Evolutionary conservation across 257 asterid species (phyloP).

Genomic region (Gynochthodes officinalis): DNA sequence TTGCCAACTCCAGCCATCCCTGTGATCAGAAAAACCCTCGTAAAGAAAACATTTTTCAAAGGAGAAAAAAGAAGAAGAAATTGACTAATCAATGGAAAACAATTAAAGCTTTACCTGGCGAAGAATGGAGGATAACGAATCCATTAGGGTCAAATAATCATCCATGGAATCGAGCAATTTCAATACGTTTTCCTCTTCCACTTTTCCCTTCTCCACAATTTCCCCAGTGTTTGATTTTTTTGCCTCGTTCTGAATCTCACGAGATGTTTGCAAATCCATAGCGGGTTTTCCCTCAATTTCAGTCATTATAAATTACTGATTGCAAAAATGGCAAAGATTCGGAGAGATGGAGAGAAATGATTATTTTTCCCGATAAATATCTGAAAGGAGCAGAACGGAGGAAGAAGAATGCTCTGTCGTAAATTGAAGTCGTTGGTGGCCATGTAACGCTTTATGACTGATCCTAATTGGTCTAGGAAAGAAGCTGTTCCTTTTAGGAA

Average conservation of each 20-base stretch:
- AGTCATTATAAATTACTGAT: not conserved
- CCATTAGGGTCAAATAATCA: conserved; percentile 53
- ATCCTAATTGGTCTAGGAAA: no score
- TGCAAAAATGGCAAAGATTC: not conserved
- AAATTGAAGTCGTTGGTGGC: no score
- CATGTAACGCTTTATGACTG: no score
- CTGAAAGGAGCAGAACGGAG: no score
- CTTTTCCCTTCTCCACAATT: conserved; percentile 7
- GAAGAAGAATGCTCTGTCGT: no score
- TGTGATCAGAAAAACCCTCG: conserved; percentile 21
- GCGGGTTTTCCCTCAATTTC: not conserved
- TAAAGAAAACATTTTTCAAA: not conserved
- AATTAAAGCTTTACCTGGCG: conserved; percentile 56
- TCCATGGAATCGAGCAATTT: conserved; percentile 77
- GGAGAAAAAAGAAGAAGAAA: not conserved
- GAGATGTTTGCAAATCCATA: conserved; percentile 3
- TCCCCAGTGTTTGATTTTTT: not conserved
- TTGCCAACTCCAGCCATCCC: conserved; percentile 93
- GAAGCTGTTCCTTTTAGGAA: no score
- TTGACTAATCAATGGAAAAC: not conserved
- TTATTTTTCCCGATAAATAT: no score
- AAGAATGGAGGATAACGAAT: conserved; percentile 70
- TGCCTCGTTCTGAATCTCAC: not conserved
- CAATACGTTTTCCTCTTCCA: conserved; percentile 42
- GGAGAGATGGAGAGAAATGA: not conserved